Base-by-base conservation (phyloP, 176 grass and related monocot species). In the Eragrostis curvula region DNA sequence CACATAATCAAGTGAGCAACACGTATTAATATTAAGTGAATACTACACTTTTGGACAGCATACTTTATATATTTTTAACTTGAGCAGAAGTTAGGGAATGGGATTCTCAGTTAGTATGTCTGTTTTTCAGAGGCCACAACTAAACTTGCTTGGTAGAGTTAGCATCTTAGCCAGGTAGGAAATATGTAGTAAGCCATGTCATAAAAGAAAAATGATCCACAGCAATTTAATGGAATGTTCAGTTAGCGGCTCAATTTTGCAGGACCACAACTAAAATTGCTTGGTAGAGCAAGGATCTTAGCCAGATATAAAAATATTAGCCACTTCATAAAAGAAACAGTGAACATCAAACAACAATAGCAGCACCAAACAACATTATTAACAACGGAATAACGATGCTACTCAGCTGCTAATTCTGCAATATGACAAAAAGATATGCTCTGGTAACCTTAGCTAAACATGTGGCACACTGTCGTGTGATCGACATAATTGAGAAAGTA, bases 1-100 rank as follows among this genome's bases (percentile, higher is more conserved):
- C 17, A 40, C 14, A 85, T 46, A 65, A 68, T 28, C 17, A 59
- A 9, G 42, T 83, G 44, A 90, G 79, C 7, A 28, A 63, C 25
- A 53, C n/a, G 20, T 63, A 14, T 62, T 11, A 21, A 24, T 44
- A 25, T 36, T 55, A 62, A 79, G 21, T 39, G 16, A 40, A 71
- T 58, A 52, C 20, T 71, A 1, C 32, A 75, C 69, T 44, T 29
- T 21, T 75, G 68, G 68, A 50, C 17, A 40, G n/a, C 41, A 60
- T 42, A 8, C 10, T 28, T 14, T 6, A 39, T 40, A 62, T 14
- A 61, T 52, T 68, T 36, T 41, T 8, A 43, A 57, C 48, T 78
- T 49, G 17, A 32, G 28, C 17, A 70, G 32, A 72, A 47, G 28
- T 20, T 17, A 82, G 28, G 24, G 16, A 25, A 78, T 45, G 6